These are phyloP conservation scores for Tolypocladium guangdongense DNA, from an alignment of 2,329 filamentous ascomycete species.

Conservation along the genomic window DNA sequence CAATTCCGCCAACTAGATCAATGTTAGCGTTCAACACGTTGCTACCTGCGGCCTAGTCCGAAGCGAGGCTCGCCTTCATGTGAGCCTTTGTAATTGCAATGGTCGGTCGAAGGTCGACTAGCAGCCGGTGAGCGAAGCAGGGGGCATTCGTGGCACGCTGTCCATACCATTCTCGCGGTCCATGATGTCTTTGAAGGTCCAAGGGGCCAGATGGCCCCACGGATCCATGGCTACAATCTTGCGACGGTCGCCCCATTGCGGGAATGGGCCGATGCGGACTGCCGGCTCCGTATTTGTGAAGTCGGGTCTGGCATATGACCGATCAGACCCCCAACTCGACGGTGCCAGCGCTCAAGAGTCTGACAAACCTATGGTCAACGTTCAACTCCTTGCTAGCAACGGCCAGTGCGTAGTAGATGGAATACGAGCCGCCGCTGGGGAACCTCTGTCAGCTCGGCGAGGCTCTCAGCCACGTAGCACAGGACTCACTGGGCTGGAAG, in stretches of 20 bases:
- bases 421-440: conserved; percentile 71
- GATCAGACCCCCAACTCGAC: not conserved
- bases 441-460: not conserved
- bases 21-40: not conserved
- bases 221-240: conserved; percentile 99
- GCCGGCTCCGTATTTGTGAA: conserved; percentile 78
- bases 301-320: conserved; percentile 32
- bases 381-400: conserved; percentile 85
- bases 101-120: conserved; percentile 76
- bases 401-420: conserved; percentile 88
- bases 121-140: conserved; percentile 3
- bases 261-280: conserved; percentile 78
- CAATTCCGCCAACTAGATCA: conserved; percentile 64
- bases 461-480: not conserved
- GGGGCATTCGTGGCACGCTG: not conserved
- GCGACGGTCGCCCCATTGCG: conserved; percentile 77
- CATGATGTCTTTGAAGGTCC: conserved; percentile 71
- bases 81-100: conserved; percentile 88
- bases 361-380: conserved; percentile 55
- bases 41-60: not conserved
- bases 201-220: conserved; percentile 76
- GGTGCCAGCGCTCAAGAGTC: not conserved
- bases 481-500: conserved; percentile 24
- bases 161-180: conserved; percentile 55
- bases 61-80: conserved; percentile 52